Conservation (phyloP, 108 stramenopile species). For the Epipyxis sp. region DNA sequence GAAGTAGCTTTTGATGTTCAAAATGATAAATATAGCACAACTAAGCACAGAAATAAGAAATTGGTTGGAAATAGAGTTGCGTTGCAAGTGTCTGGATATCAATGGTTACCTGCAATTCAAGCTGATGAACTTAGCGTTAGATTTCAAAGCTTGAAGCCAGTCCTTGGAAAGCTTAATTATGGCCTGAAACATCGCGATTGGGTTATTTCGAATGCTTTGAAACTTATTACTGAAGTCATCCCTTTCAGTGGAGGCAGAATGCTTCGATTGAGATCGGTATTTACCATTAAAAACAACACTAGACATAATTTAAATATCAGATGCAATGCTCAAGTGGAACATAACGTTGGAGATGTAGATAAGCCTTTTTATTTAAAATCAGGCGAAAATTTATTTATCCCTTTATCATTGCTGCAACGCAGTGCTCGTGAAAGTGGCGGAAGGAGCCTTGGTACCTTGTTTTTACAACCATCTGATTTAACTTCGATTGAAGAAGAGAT, state of each 20-base stretch:
- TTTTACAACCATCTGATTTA: background rate
- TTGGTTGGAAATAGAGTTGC: slow-evolving; percentile 66
- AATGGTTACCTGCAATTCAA: slow-evolving; percentile 71
- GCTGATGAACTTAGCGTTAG: slow-evolving; percentile 76
- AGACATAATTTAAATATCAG: background rate
- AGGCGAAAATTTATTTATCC: background rate
- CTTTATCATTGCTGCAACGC: background rate
- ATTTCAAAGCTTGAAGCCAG: slow-evolving; percentile 65
- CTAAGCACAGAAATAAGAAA: slow-evolving; percentile 10
- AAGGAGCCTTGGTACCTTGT: background rate
- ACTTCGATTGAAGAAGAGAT: slow-evolving; percentile 34
- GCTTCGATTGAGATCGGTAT: background rate
- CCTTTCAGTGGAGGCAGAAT: slow-evolving; percentile 57
- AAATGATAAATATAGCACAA: slow-evolving; percentile 1
- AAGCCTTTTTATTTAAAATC: slow-evolving; percentile 10
- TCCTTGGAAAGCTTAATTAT: slow-evolving; percentile 55
- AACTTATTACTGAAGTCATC: slow-evolving; percentile 75
- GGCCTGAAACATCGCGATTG: slow-evolving; percentile 65
- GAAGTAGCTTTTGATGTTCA: slow-evolving; percentile 82
- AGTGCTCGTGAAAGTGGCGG: background rate
- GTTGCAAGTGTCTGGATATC: slow-evolving; percentile 80
- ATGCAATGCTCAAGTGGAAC: background rate
- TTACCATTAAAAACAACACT: background rate
- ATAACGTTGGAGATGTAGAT: background rate
- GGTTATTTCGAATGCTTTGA: slow-evolving; percentile 71